Percentiles rank a stretch among this genome's conserved stretches.
These are phyloP conservation scores for Geoglossum glabrum DNA, from an alignment of 495 filamentous ascomycete genomes.

Conservation along the genomic window DNA sequence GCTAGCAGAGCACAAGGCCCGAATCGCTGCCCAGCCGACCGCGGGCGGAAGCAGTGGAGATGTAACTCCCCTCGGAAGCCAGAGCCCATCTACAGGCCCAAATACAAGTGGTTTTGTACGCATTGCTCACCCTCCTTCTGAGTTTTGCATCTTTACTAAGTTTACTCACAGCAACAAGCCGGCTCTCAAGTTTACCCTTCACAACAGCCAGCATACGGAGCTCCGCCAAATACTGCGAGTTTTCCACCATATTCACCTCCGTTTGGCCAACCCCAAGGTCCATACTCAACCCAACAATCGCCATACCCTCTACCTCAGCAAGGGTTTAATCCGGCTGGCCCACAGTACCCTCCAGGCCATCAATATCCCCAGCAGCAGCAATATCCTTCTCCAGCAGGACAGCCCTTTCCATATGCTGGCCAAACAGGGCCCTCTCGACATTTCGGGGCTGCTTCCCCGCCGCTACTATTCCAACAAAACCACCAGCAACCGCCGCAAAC, in stretches of 20 bases:
- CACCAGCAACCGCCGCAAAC: conserved; percentile 21
- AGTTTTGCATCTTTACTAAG: conserved; percentile 2
- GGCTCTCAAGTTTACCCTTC: conserved; percentile 15
- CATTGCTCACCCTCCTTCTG: conserved; percentile 6
- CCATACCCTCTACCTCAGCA: conserved; percentile 3
- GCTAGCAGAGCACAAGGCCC: conserved; percentile 59
- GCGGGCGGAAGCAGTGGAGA: conserved; percentile 36
- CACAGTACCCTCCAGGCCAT: conserved; percentile 6
- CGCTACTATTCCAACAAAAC: conserved; percentile 16
- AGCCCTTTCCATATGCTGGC: conserved; percentile 1
- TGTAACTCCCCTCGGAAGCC: conserved; percentile 36
- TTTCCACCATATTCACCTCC: conserved; percentile 12
- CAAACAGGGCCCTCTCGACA: not conserved
- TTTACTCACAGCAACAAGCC: conserved; percentile 6
- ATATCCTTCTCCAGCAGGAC: conserved; percentile 1
- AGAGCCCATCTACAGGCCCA: conserved; percentile 17
- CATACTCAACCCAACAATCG: conserved; percentile 5
- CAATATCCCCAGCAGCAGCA: conserved; percentile 6
- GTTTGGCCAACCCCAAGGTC: conserved; percentile 9
- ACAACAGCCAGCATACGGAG: conserved; percentile 12
- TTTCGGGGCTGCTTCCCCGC: conserved; percentile 5
- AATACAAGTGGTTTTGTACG: conserved; percentile 31
- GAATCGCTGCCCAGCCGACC: conserved; percentile 37
- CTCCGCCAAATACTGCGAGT: conserved; percentile 9
- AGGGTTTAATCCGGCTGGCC: not conserved